Evolutionary conservation across 164 flowering plant species (phyloP).

Genomic region (Euptelea pleiosperma): DNA sequence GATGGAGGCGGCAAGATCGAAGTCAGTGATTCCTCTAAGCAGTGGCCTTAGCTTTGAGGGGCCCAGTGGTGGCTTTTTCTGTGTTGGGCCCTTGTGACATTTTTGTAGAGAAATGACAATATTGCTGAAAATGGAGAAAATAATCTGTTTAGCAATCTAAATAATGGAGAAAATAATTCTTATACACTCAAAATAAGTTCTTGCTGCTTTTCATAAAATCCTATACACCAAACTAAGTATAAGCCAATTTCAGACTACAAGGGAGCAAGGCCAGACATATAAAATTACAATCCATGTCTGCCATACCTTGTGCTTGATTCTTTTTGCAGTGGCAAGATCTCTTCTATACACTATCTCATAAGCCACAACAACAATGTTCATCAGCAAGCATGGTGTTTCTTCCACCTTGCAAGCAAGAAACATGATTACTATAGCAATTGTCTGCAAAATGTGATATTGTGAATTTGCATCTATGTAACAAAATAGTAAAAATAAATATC

Average conservation of each 20-base stretch:
- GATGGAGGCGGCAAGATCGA: no score
- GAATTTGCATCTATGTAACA: no score
- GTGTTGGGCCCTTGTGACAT: no score
- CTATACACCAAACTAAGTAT: constrained; percentile 22
- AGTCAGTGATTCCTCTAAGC: no score
- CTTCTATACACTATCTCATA: constrained; percentile 44
- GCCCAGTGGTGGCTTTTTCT: no score
- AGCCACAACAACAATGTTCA: constrained; percentile 46
- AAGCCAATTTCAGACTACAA: constrained; percentile 5
- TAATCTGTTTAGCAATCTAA: no score
- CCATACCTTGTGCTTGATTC: constrained; percentile 52
- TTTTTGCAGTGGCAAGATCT: constrained; percentile 47
- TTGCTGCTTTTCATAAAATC: constrained; percentile 58
- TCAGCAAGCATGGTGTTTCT: constrained; percentile 53
- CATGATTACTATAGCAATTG: constrained; percentile 55
- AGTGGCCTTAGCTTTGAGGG: no score
- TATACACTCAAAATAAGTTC: no score
- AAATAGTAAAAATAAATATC: no score
- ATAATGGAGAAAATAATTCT: no score
- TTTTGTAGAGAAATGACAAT: no score
- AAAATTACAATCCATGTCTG: constrained; percentile 4
- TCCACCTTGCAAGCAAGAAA: constrained; percentile 66
- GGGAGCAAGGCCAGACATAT: not conserved
- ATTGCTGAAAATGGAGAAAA: no score
- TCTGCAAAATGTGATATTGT: constrained; percentile 39